Evolutionary conservation across 139 green algal species (phyloP), one percentile per base, ranked within the genome.

Genomic region (Coelastrella sp.): DNA sequence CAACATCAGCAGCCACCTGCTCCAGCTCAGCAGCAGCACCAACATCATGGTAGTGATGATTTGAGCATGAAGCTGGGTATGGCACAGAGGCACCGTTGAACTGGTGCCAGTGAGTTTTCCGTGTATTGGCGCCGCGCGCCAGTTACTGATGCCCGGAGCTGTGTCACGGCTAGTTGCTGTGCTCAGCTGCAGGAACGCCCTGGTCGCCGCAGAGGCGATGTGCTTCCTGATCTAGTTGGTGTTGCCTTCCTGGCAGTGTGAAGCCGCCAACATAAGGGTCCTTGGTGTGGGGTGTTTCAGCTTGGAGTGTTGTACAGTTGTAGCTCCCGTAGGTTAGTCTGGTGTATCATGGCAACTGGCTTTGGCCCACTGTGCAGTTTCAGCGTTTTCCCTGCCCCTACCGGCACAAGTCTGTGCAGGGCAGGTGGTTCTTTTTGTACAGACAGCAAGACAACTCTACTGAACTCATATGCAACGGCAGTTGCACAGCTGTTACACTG

Each of bases 51-150:
- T 57, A 7, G 22, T 84, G 85, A 90, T 65, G 85, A 90, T 16
- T 59, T 90, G 8, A 84, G 73, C 22, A 77, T 83, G 85, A 90
- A 90, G 74, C 32, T 90, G n/a, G 85, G 85, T 13, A 10, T 89
- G 47, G 85, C 16, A n/a, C 68, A 76, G 14, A 76, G 68, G 68
- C 68, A 17, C 7, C 68, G 68, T 22, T 76, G 68, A 76, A 10
- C 68, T 76, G 68, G 16, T 71, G 64, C 16, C 64, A 71, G 2
- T 71, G 13, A 14, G 4, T 14, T 20, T 71, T 11, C 64, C 16
- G 16, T 71, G 3, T 20, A 71, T 7, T 47, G 32, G 32, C 32
- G 32, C 32, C 32, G 32, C 32, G 32, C 32, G 32, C 32, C 32
- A 47, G 32, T 47, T 47, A 47, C 32, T 47, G 32, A 47, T 47